phyloP scores from a whole-genome alignment of 108 stramenopile species.

The Bacterosira constricta region DNA sequence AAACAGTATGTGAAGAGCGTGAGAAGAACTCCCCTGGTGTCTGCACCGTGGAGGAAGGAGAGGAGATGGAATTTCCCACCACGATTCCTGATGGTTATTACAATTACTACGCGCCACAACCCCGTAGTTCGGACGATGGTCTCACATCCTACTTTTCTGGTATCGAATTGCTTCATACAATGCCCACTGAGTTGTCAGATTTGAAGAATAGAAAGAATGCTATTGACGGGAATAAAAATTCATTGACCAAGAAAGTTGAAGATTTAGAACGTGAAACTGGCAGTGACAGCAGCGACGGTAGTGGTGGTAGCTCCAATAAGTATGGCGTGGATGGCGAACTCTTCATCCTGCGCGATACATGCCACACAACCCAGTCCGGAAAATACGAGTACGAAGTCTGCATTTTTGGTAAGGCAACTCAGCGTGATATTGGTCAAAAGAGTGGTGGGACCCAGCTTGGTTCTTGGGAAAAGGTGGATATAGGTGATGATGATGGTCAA shows the following conservation, averaged over 20 bases:
- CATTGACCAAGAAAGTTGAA: conserved; percentile 35
- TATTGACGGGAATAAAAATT: conserved; percentile 7
- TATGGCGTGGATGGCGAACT: conserved; percentile 75
- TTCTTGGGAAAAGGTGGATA: conserved; percentile 38
- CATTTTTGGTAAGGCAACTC: conserved; percentile 64
- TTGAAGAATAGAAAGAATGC: not conserved
- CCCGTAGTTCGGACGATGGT: conserved; percentile 48
- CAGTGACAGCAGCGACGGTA: conserved; percentile 50
- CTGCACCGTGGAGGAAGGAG: conserved; percentile 5
- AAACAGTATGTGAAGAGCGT: conserved; percentile 41
- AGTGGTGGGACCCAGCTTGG: conserved; percentile 64
- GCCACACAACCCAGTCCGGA: conserved; percentile 62
- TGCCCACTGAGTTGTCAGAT: not conserved
- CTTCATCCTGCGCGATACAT: conserved; percentile 56
- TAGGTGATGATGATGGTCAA: conserved; percentile 46
- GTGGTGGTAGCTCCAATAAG: conserved; percentile 31
- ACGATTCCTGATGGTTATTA: conserved; percentile 66
- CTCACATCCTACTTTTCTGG: conserved; percentile 39
- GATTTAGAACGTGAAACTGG: conserved; percentile 56
- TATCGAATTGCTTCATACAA: not conserved
- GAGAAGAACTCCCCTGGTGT: not conserved
- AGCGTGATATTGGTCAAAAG: conserved; percentile 58
- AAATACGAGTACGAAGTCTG: conserved; percentile 87
- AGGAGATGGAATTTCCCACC: conserved; percentile 36
- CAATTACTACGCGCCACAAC: conserved; percentile 48